Conservation (phyloP, 768 basidiomycete genomes). For the Cystobasidium tubakii region DNA sequence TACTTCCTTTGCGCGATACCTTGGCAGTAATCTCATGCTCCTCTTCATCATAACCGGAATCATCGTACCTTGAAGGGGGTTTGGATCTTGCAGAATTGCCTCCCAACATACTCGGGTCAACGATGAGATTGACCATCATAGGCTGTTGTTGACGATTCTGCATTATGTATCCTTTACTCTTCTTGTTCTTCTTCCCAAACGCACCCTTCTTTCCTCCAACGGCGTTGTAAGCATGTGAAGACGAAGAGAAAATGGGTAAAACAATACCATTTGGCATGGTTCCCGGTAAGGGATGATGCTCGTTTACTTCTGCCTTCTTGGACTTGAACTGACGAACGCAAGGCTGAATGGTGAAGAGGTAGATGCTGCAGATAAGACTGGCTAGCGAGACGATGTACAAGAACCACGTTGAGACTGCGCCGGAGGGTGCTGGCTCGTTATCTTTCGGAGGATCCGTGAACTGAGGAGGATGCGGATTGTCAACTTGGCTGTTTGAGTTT, state of each 20-base stretch:
- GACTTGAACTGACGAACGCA: not conserved
- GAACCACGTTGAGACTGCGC: slow-evolving; percentile 13
- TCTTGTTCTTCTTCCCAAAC: slow-evolving; percentile 10
- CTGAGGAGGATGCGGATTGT: too few relatives aligned
- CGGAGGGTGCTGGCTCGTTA: not conserved
- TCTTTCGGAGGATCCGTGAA: not conserved
- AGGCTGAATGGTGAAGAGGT: not conserved
- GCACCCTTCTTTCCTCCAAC: not conserved
- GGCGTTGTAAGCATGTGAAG: not conserved
- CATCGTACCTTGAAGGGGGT: slow-evolving; percentile 31
- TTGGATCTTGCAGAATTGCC: not conserved
- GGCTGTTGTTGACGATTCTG: not conserved
- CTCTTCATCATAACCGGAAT: slow-evolving; percentile 15
- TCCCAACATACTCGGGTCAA: slow-evolving; percentile 17
- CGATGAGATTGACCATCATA: slow-evolving; percentile 32
- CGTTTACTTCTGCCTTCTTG: not conserved
- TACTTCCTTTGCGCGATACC: not conserved
- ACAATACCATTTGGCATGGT: slow-evolving; percentile 9
- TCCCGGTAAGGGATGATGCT: not conserved
- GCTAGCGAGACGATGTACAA: slow-evolving; percentile 21
- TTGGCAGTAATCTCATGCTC: not conserved
- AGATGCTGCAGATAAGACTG: not conserved
- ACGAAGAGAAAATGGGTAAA: slow-evolving; percentile 11
- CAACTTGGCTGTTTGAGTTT: too few relatives aligned
- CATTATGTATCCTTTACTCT: not conserved